These are phyloP conservation scores for Gastrolobium bilobum DNA, from an alignment of 306 rosid species.

Conservation along the genomic window DNA sequence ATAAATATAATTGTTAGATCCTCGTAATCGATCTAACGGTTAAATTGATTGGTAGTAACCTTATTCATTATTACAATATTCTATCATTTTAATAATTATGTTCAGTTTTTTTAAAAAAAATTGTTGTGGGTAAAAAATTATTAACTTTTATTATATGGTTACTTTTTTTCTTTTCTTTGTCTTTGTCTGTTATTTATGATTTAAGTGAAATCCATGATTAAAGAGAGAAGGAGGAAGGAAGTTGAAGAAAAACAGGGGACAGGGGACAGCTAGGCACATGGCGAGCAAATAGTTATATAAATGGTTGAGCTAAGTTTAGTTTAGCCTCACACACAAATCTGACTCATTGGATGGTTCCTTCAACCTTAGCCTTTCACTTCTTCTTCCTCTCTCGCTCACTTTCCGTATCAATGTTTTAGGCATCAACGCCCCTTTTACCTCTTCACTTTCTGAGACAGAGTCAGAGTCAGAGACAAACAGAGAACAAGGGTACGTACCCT, in stretches of 20 bases:
- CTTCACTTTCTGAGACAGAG: not conserved
- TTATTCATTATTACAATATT: no score
- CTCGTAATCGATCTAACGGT: no score
- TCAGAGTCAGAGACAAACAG: not conserved
- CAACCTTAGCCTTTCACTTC: conserved; percentile 1
- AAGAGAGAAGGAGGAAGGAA: conserved; percentile 40
- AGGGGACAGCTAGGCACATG: conserved; percentile 44
- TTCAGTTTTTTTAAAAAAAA: no score
- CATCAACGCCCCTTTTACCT: not conserved
- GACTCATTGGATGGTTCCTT: conserved; percentile 8
- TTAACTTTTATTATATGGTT: no score
- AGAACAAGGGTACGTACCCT: not conserved
- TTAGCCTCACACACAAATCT: conserved; percentile 44
- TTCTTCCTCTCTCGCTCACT: conserved; percentile 1
- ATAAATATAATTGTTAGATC: no score
- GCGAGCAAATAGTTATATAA: conserved; percentile 50
- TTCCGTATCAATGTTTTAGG: not conserved
- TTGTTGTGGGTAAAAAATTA: no score
- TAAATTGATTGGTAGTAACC: no score
- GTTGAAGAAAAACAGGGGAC: conserved; percentile 39
- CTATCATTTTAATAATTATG: no score
- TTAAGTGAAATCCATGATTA: not conserved
- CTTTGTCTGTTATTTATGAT: not conserved
- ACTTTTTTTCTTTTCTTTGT: not conserved
- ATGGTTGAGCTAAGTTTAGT: conserved; percentile 25